Conservation (phyloP, 1,284 basidiomycete species). For the Flammula alnicola region DNA sequence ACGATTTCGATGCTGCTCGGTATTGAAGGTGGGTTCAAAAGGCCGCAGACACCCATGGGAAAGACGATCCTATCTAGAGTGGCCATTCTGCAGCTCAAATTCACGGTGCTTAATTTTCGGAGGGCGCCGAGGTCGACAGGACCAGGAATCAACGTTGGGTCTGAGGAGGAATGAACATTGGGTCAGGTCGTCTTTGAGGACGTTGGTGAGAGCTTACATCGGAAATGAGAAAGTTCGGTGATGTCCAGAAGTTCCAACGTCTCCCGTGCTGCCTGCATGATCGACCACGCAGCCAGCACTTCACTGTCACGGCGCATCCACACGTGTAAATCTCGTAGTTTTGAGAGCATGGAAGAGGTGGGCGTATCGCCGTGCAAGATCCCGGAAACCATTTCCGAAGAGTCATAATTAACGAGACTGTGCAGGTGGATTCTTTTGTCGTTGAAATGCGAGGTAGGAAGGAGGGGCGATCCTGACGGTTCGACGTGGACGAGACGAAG, state of each 20-base stretch:
- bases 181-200: no score
- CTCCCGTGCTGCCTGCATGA: constrained; percentile 8
- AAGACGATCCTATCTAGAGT: constrained; percentile 10
- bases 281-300: constrained; percentile 4
- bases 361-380: background rate
- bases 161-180: background rate
- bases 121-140: constrained; percentile 15
- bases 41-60: constrained; percentile 12
- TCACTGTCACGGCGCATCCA: constrained; percentile 14
- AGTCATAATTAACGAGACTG: background rate
- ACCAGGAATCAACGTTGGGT: constrained; percentile 11
- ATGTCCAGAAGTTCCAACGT: constrained; percentile 13
- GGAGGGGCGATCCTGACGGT: background rate
- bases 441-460: background rate
- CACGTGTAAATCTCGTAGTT: constrained; percentile 1
- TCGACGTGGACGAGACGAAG: constrained; percentile 10
- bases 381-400: background rate
- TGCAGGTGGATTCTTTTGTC: no score
- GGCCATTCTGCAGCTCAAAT: constrained; percentile 2
- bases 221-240: constrained; percentile 14
- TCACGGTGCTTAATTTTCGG: background rate
- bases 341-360: background rate
- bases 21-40: constrained; percentile 3
- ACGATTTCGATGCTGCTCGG: constrained; percentile 5
- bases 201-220: background rate